Base-by-base conservation (phyloP, 1,139 yeast genomes). In the Debaryomyces fabryi region DNA sequence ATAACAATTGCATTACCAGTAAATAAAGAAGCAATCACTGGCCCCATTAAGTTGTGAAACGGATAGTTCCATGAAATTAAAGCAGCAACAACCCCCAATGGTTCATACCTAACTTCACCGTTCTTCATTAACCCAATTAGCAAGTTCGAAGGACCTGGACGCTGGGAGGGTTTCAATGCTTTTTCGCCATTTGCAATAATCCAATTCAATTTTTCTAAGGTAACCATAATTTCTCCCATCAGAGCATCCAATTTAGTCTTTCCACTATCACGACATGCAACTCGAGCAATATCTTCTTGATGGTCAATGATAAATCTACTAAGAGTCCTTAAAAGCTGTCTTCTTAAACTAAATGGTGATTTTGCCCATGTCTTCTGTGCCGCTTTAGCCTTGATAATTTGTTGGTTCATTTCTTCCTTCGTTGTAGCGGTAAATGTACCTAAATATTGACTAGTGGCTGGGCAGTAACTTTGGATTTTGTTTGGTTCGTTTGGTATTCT, bases 21-120 rank as follows among this genome's bases (percentile, higher is more conserved):
- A 63, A 91, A 89, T 24, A 93, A 68, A 1, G 95, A 82, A 1
- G 97, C 96, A 51, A 92, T 84, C 1, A 92, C 75, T 1, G 99
- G 99, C 2, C 97, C 97, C 79, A 93, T 73, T 47, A 92, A 71
- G 65, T 93, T 93, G 64, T 93, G 98, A 67, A 86, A 86, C 1
- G 99, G 98, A 63, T 93, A 93, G 63, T 93, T 93, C 99, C 99
- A 93, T 4, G 97, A 89, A 1, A 93, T 90, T 55, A 93, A 75
- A 0, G 98, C 96, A 4, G 96, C 81, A 16, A 93, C 95, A 3
- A 92, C 96, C 16, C 89, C 89, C 49, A 92, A 68, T 0, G 99
- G 98, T 63, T 92, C 96, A 64, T 93, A 93, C 54, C 96, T 78
- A 6, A 93, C 92, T 68, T 92, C 96, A 1, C 96, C 98, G 50